Base-by-base conservation (phyloP, 306 rosid genomes). In the Prinsepia uniflora region DNA sequence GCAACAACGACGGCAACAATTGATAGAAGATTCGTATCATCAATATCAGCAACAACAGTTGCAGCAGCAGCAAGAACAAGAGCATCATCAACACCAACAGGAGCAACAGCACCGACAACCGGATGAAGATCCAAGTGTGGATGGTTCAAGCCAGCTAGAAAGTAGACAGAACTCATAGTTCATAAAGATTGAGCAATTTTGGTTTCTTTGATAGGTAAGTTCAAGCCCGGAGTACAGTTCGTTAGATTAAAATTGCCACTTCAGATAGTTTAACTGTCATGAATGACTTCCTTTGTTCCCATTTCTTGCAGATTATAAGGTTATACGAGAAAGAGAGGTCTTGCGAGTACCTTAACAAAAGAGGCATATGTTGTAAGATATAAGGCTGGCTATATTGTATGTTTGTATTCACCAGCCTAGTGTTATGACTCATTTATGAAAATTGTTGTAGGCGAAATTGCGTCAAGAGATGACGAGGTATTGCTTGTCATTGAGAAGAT, bases 1-100 rank as follows among this genome's bases (percentile, higher is more conserved):
- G 20, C 75, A 73, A 76, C 66, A 64, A 43, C 62, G 4, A 79
- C 80, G 73, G 5, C 72, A 53, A 54, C 66, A 46, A n/a, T 34
- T 43, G 18, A 42, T 8, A 2, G 65, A 43, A 42, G 71, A 45
- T 24, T 39, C 76, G 70, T 66, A 72, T 58, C 63, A 57, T 22
- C 60, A 57, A 30, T 65, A 59, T 22, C 72, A 45, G 70, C 65
- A 17, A 8, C 13, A 41, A 40, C 46, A 70, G 66, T 14, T 55
- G 34, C 66, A 70, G 40, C 56, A 70, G 40, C 56, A 44, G 66
- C 74, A 14, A 70, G 54, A 56, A 34, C 65, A 70, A 15, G 44
- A 54, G 14, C 58, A 66, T 47, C 43, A 19, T 53, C 53, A 10
- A 14, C 74, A 14, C 6, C 74, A 58, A 20, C 61, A 50, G 40